phyloP scores from a whole-genome alignment of 2,329 filamentous ascomycete species.

The Fusarium anguioides region DNA sequence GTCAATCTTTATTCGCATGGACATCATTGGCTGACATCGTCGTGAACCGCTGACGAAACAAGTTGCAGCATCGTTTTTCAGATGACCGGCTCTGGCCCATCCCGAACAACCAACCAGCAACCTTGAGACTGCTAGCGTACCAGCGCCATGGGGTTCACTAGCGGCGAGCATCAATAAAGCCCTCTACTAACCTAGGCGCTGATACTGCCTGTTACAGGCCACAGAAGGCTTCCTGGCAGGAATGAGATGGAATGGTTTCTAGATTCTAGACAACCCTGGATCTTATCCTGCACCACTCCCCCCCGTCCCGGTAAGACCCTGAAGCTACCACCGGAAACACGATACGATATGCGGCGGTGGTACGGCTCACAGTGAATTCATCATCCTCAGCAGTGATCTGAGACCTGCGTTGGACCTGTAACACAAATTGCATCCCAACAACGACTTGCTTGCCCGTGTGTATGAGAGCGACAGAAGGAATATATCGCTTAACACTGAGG shows the following conservation, averaged over 20 bases:
- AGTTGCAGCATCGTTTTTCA: constrained; percentile 31
- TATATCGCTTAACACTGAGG: constrained; percentile 20
- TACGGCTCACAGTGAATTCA: constrained; percentile 34
- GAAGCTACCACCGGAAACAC: constrained; percentile 37
- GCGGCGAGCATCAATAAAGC: constrained; percentile 25
- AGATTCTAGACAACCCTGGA: constrained; percentile 28
- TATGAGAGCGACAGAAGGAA: constrained; percentile 34
- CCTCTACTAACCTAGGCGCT: constrained; percentile 11
- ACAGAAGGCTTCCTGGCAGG: constrained; percentile 27
- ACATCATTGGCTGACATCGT: constrained; percentile 25
- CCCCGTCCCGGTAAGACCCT: constrained; percentile 23
- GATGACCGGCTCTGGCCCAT: constrained; percentile 38
- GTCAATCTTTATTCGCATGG: constrained; percentile 12
- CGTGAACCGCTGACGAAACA: constrained; percentile 42
- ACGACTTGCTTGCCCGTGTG: constrained; percentile 24
- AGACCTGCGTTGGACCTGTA: constrained; percentile 23
- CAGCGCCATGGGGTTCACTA: constrained; percentile 41
- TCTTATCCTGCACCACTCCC: constrained; percentile 15
- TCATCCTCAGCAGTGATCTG: constrained; percentile 36
- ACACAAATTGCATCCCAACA: constrained; percentile 15
- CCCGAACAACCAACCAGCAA: constrained; percentile 26
- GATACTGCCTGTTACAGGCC: constrained; percentile 36
- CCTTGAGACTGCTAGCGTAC: constrained; percentile 40
- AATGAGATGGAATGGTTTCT: constrained; percentile 35
- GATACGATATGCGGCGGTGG: constrained; percentile 27